A percentile compares a stretch with the other conserved stretches of the same genome.
These are phyloP conservation scores for Tuber calosporum DNA, from an alignment of 495 filamentous ascomycete species.

Conservation along the genomic window DNA sequence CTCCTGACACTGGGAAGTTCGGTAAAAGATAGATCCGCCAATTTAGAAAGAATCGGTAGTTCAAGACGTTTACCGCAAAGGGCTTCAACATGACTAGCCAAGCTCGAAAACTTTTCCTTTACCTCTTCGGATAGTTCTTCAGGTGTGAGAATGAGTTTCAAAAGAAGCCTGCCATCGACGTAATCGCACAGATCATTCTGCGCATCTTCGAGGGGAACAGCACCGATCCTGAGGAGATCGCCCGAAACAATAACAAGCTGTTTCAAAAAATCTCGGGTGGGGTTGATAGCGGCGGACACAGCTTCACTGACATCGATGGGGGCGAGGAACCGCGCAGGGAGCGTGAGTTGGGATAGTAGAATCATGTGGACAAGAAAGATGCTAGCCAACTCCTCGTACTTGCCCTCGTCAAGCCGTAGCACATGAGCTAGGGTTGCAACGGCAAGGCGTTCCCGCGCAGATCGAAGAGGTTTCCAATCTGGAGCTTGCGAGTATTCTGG, in stretches of 20 bases:
- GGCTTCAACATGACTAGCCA: background rate
- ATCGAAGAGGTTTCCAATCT: background rate
- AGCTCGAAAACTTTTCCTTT: constrained; percentile 11
- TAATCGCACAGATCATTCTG: constrained; percentile 19
- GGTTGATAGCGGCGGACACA: constrained; percentile 10
- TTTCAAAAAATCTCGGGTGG: constrained; percentile 5
- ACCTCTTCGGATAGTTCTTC: constrained; percentile 15
- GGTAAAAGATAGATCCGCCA: background rate
- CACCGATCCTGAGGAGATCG: constrained; percentile 11
- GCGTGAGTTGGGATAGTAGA: constrained; percentile 23
- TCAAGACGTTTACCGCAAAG: background rate
- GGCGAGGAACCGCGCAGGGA: constrained; percentile 24
- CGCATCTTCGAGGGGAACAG: constrained; percentile 17
- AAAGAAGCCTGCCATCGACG: constrained; percentile 26
- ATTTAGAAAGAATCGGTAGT: background rate
- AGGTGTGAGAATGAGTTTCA: constrained; percentile 19
- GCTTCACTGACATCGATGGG: constrained; percentile 6
- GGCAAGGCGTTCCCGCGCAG: constrained; percentile 24
- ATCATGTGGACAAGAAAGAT: constrained; percentile 29
- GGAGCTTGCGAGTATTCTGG: background rate
- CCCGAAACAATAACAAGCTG: constrained; percentile 11
- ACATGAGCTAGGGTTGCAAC: constrained; percentile 19
- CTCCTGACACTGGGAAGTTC: background rate
- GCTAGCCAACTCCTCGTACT: constrained; percentile 9
- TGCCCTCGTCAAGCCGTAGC: constrained; percentile 6